A percentile compares a stretch with the other conserved stretches of the same genome.
phyloP scores from a whole-genome alignment of 208 protist genomes.

The Trypanosoma rangeli region DNA sequence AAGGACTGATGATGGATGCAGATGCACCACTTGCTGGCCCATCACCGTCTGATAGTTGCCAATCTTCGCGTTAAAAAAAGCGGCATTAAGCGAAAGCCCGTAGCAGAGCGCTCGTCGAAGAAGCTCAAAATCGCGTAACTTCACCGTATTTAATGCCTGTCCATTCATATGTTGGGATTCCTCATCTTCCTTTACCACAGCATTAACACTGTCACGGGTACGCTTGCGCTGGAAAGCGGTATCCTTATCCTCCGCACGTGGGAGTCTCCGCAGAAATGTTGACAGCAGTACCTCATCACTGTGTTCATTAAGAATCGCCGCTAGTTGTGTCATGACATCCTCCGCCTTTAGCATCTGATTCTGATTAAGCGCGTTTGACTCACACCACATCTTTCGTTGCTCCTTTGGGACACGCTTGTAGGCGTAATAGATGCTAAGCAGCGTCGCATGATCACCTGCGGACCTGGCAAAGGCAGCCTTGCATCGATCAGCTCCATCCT shows the following conservation, averaged over 20 bases:
- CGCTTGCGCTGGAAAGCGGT: background rate
- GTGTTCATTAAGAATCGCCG: conserved; percentile 55
- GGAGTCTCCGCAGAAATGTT: conserved; percentile 36
- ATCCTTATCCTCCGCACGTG: conserved; percentile 11
- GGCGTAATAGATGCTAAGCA: conserved; percentile 78
- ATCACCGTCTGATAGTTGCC: conserved; percentile 83
- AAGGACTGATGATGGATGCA: conserved; percentile 88
- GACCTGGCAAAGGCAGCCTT: conserved; percentile 69
- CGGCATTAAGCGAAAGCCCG: conserved; percentile 86
- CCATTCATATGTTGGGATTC: conserved; percentile 3
- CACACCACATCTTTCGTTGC: conserved; percentile 79
- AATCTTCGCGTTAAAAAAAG: conserved; percentile 88
- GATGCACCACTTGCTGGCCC: conserved; percentile 74
- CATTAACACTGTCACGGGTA: conserved; percentile 8
- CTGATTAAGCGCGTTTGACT: conserved; percentile 74
- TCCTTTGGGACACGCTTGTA: conserved; percentile 66
- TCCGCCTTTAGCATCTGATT: conserved; percentile 86
- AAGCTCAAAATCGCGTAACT: conserved; percentile 67
- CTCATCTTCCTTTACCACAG: conserved; percentile 1
- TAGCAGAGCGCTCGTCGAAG: conserved; percentile 82
- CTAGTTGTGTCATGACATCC: conserved; percentile 82
- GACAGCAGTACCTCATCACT: conserved; percentile 49
- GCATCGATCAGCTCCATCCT: conserved; percentile 76
- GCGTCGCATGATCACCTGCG: conserved; percentile 87
- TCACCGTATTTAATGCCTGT: conserved; percentile 10